phyloP scores from a whole-genome alignment of 768 basidiomycete genomes.

The Lentinula boryana region DNA sequence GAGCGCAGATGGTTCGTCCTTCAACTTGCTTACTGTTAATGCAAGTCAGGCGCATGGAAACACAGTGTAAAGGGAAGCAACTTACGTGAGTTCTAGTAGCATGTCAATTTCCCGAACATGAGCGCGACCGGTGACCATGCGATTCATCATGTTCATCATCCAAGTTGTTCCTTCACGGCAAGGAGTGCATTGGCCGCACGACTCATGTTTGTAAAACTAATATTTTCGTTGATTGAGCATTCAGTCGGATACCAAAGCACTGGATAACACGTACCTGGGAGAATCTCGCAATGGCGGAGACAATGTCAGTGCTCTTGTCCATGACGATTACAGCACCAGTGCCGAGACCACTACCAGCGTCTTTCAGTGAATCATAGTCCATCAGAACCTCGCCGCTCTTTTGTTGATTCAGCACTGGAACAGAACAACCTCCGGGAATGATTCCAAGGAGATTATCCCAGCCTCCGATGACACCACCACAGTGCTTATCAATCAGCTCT shows the following conservation, averaged over 20 bases:
- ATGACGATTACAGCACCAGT: slow-evolving; percentile 99
- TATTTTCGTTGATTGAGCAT: neutral
- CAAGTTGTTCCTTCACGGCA: slow-evolving; percentile 95
- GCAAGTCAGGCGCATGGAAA: neutral
- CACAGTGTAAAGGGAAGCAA: neutral
- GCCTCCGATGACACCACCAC: slow-evolving; percentile 89
- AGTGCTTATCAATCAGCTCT: slow-evolving; percentile 95
- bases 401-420: slow-evolving; percentile 84
- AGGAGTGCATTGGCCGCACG: slow-evolving; percentile 95
- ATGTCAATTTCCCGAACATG: slow-evolving; percentile 96
- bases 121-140: slow-evolving; percentile 87
- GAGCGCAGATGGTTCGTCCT: slow-evolving; percentile 93
- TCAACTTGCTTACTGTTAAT: slow-evolving; percentile 83
- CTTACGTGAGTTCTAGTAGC: slow-evolving; percentile 90
- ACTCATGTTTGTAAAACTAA: slow-evolving; percentile 97
- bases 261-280: slow-evolving; percentile 47
- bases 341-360: slow-evolving; percentile 92
- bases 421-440: slow-evolving; percentile 91
- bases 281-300: slow-evolving; percentile 92
- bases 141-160: slow-evolving; percentile 99
- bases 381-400: slow-evolving; percentile 91
- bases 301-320: slow-evolving; percentile 96
- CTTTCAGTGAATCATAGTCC: slow-evolving; percentile 98
- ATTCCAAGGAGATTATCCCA: slow-evolving; percentile 99
- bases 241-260: neutral